These are phyloP conservation scores for Dryas drummondii DNA, from an alignment of 306 rosid species.

Conservation along the genomic window DNA sequence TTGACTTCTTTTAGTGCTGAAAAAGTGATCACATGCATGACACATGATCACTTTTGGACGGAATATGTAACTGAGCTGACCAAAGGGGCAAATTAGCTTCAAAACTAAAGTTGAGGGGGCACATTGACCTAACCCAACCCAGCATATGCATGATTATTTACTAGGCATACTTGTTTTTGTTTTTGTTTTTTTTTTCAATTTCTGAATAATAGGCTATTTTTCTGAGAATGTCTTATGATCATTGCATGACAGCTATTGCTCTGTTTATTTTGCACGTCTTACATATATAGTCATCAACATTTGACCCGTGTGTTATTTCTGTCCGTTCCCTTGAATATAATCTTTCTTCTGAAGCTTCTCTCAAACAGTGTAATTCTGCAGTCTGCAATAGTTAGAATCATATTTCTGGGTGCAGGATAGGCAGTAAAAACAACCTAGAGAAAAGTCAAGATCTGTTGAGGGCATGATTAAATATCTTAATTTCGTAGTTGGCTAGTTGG, in stretches of 20 bases:
- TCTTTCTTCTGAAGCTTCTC: neutral
- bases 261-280: neutral
- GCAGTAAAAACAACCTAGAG: neutral
- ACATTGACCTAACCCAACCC: no score
- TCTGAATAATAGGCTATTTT: neutral
- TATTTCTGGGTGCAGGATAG: neutral
- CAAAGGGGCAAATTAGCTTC: no score
- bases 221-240: neutral
- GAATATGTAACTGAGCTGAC: no score
- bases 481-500: neutral
- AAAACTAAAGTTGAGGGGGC: no score
- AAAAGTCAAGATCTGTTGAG: neutral
- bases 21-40: no score
- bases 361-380: neutral
- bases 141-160: no score
- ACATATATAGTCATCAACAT: neutral
- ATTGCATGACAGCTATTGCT: neutral
- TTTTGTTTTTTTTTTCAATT: neutral
- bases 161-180: no score
- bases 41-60: no score
- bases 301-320: neutral
- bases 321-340: neutral
- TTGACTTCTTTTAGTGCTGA: no score
- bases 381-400: conserved; percentile 5
- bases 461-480: neutral